phyloP scores from a whole-genome alignment of 768 basidiomycete species.

The Xerocomellus intermedius region DNA sequence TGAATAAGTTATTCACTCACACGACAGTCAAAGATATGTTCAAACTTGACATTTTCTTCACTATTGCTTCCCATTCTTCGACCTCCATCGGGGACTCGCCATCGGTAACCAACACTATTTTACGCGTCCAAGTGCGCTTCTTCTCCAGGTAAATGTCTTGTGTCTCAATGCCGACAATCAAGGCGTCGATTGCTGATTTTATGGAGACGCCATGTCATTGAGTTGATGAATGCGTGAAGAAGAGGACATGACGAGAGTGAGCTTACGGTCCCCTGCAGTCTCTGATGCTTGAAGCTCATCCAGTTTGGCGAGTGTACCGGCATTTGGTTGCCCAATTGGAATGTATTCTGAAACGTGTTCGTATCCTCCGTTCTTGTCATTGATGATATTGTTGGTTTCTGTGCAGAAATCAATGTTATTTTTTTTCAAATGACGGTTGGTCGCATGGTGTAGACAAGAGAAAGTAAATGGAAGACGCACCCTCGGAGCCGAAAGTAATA shows the following conservation, averaged over 20 bases:
- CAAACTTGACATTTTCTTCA: slow-evolving; percentile 59
- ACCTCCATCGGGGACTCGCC: slow-evolving; percentile 72
- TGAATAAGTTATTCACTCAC: slow-evolving; percentile 41
- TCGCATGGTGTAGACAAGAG: not conserved
- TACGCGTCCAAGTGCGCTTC: slow-evolving; percentile 85
- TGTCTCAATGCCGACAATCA: slow-evolving; percentile 84
- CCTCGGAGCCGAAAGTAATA: slow-evolving; percentile 80
- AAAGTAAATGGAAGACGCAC: slow-evolving; percentile 31
- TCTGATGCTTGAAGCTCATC: slow-evolving; percentile 57
- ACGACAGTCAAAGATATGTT: slow-evolving; percentile 65
- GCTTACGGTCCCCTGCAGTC: slow-evolving; percentile 64
- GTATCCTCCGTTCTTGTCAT: slow-evolving; percentile 63
- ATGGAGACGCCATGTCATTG: not conserved
- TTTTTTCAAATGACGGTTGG: not conserved
- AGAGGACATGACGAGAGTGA: not conserved
- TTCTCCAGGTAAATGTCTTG: slow-evolving; percentile 62
- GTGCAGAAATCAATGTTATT: not conserved
- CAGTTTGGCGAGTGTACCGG: slow-evolving; percentile 63
- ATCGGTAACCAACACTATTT: slow-evolving; percentile 82
- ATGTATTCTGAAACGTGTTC: slow-evolving; percentile 73
- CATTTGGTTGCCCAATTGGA: slow-evolving; percentile 63
- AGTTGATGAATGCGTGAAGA: not conserved
- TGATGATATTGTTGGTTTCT: slow-evolving; percentile 69
- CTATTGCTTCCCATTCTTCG: slow-evolving; percentile 73
- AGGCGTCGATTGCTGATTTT: slow-evolving; percentile 71